Evolutionary conservation across 2,329 filamentous ascomycete species (phyloP).

Genomic region (Pseudogymnoascus sp.): DNA sequence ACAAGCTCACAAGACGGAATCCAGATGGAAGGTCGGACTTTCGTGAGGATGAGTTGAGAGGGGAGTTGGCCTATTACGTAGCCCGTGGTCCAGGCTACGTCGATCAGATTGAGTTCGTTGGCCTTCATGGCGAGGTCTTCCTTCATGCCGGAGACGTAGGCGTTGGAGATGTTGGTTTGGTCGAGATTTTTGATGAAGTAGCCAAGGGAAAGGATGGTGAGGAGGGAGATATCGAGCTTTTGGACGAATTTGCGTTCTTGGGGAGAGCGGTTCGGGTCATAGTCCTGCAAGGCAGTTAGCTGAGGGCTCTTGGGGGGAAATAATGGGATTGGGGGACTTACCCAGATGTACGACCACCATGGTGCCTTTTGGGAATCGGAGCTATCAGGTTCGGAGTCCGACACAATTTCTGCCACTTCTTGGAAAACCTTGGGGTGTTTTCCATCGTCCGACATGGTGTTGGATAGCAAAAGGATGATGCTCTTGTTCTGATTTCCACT

Average conservation of each 20-base stretch:
- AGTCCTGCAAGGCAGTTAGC: constrained; percentile 17
- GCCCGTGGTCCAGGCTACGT: constrained; percentile 42
- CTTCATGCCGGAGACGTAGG: constrained; percentile 35
- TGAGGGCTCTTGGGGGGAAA: background rate
- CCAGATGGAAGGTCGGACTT: constrained; percentile 37
- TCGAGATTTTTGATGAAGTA: constrained; percentile 28
- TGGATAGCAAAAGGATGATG: background rate
- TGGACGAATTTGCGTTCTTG: constrained; percentile 23
- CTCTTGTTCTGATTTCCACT: background rate
- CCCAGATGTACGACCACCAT: constrained; percentile 26
- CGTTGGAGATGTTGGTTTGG: constrained; percentile 30
- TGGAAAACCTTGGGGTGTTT: background rate
- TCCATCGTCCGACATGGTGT: background rate
- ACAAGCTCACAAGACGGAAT: constrained; percentile 36
- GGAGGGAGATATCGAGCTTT: constrained; percentile 23
- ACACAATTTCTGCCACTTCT: constrained; percentile 8
- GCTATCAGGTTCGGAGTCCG: constrained; percentile 13
- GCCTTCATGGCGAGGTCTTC: constrained; percentile 34
- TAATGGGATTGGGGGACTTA: constrained; percentile 8
- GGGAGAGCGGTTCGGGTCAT: constrained; percentile 18
- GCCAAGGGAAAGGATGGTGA: constrained; percentile 23
- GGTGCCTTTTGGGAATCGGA: constrained; percentile 15
- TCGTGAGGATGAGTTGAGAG: constrained; percentile 34
- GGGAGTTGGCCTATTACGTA: constrained; percentile 46
- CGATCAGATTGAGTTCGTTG: constrained; percentile 36